A percentile compares a stretch with the other conserved stretches of the same genome.
Evolutionary conservation across 352 stramenopile genomes (phyloP).

Genomic region (Globisporangium iwayamae): DNA sequence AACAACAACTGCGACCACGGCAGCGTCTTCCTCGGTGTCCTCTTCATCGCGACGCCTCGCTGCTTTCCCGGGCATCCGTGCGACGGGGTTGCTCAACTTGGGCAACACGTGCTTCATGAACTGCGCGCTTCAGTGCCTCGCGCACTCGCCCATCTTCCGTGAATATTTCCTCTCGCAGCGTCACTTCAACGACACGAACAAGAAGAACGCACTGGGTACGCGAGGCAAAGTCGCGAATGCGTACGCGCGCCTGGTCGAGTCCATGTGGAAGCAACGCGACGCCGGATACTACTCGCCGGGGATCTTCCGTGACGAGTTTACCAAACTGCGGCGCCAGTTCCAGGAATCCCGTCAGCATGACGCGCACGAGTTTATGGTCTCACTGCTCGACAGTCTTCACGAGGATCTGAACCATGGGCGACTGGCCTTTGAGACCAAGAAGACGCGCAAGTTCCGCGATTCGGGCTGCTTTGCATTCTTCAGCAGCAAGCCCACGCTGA

Average conservation of each 20-base stretch:
- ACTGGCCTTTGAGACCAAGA: constrained; percentile 7
- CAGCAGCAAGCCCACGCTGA: neutral
- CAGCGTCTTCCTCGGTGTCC: neutral
- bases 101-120: constrained; percentile 91
- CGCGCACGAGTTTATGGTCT: constrained; percentile 93
- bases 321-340: constrained; percentile 53
- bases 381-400: constrained; percentile 97
- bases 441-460: constrained; percentile 4
- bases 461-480: constrained; percentile 25
- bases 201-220: constrained; percentile 90
- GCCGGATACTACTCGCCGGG: constrained; percentile 43
- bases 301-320: constrained; percentile 71
- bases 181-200: constrained; percentile 93
- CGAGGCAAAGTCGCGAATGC: constrained; percentile 87
- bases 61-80: constrained; percentile 36
- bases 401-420: constrained; percentile 93
- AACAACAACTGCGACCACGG: neutral
- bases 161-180: constrained; percentile 94
- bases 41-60: constrained; percentile 23
- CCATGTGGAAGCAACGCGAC: constrained; percentile 59
- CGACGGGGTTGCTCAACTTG: constrained; percentile 73
- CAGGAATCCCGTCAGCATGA: constrained; percentile 93
- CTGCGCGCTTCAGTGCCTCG: constrained; percentile 90
- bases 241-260: constrained; percentile 80
- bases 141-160: constrained; percentile 91